phyloP scores from a whole-genome alignment of 1,139 yeast species.

The Hyphopichia buzzinii region DNA sequence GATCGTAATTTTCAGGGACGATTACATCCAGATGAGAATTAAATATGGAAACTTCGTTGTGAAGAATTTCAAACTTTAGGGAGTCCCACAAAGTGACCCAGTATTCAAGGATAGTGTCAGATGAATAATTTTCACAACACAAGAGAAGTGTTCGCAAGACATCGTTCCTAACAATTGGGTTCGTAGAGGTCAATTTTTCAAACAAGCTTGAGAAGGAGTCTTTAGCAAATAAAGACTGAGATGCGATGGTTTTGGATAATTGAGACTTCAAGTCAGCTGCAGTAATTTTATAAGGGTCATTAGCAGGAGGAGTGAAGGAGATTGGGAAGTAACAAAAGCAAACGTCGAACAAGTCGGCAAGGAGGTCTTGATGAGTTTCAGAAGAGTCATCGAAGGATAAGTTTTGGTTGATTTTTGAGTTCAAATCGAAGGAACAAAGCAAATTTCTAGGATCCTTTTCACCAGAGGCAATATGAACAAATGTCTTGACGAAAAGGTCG shows the following conservation, averaged over 20 bases:
- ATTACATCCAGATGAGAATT: conserved; percentile 23
- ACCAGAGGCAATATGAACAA: conserved; percentile 70
- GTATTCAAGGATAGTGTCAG: conserved; percentile 45
- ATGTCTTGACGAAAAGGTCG: conserved; percentile 51
- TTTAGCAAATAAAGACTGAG: conserved; percentile 63
- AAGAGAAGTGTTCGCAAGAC: conserved; percentile 60
- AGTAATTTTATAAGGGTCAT: conserved; percentile 85
- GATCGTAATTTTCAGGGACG: conserved; percentile 29
- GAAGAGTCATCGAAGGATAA: conserved; percentile 38
- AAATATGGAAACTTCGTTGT: conserved; percentile 53
- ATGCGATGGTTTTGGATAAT: conserved; percentile 59
- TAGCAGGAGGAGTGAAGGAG: conserved; percentile 88
- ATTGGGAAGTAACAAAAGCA: conserved; percentile 96
- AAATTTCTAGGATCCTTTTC: conserved; percentile 95
- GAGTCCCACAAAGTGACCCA: conserved; percentile 88
- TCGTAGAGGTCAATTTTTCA: conserved; percentile 83
- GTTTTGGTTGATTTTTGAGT: conserved; percentile 44
- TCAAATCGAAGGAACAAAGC: conserved; percentile 63
- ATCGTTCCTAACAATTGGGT: conserved; percentile 74
- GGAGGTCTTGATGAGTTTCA: conserved; percentile 37
- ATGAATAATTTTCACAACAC: conserved; percentile 55
- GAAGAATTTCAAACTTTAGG: conserved; percentile 80
- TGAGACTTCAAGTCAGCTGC: conserved; percentile 64
- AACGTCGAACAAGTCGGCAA: conserved; percentile 72
- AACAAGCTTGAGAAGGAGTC: conserved; percentile 76